Evolutionary conservation across 352 stramenopile genomes (phyloP).

Genomic region (Phytophthora parvispora): DNA sequence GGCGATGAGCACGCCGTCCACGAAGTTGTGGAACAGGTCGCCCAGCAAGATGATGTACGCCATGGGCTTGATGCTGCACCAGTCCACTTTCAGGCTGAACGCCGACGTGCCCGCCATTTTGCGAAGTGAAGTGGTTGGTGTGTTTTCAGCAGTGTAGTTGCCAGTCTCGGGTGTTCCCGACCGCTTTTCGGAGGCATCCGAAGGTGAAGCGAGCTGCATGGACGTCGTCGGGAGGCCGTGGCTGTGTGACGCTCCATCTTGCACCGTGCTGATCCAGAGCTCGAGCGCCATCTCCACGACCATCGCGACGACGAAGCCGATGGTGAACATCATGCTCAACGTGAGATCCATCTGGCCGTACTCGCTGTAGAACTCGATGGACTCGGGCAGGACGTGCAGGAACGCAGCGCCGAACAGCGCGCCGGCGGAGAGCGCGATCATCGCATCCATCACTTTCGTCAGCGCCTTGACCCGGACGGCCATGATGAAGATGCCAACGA

Average conservation of each 20-base stretch:
- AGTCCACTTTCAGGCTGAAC: conserved; percentile 47
- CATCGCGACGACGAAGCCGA: conserved; percentile 74
- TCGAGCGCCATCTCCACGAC: conserved; percentile 65
- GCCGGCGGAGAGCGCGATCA: conserved; percentile 71
- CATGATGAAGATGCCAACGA: conserved; percentile 54
- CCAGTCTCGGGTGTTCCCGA: conserved; percentile 31
- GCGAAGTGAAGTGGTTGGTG: background rate
- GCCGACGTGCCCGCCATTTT: conserved; percentile 26
- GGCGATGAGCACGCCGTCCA: conserved; percentile 83
- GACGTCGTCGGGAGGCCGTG: conserved; percentile 43
- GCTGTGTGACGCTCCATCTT: conserved; percentile 26
- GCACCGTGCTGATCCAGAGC: conserved; percentile 45
- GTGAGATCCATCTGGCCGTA: conserved; percentile 70
- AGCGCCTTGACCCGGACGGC: conserved; percentile 36
- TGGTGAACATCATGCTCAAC: conserved; percentile 64
- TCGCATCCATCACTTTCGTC: conserved; percentile 47
- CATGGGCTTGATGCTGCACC: conserved; percentile 57
- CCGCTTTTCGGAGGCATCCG: conserved; percentile 25
- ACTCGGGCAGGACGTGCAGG: conserved; percentile 84
- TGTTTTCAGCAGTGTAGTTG: conserved; percentile 21
- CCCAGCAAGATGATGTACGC: conserved; percentile 84
- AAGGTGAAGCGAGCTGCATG: conserved; percentile 25
- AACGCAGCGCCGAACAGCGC: conserved; percentile 81
- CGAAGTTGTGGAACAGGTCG: conserved; percentile 92
- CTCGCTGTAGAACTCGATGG: conserved; percentile 65